A percentile compares a stretch with the other conserved stretches of the same genome.
phyloP scores from a whole-genome alignment of 1,139 yeast genomes.

The Pneumocystis canis region DNA sequence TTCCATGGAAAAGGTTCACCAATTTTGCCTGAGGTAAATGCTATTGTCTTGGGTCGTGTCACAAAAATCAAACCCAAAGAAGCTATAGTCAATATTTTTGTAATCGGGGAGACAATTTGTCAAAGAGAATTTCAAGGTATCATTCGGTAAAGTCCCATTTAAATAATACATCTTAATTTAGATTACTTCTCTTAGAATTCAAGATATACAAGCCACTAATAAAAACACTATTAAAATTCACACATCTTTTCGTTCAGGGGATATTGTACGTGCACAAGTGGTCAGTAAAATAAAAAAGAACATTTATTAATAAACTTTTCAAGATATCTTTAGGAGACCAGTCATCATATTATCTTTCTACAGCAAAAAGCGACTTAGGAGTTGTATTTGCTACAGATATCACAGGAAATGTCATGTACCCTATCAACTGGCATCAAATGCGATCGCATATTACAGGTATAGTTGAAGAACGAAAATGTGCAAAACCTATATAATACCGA shows the following conservation, averaged over 20 bases:
- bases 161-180: not conserved
- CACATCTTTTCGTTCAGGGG: conserved; percentile 81
- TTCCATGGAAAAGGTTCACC: conserved; percentile 1
- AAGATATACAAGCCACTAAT: conserved; percentile 82
- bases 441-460: conserved; percentile 59
- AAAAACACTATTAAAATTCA: conserved; percentile 71
- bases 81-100: conserved; percentile 69
- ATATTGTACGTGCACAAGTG: conserved; percentile 61
- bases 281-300: not conserved
- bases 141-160: conserved; percentile 27
- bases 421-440: conserved; percentile 95
- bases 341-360: conserved; percentile 69
- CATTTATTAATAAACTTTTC: conserved; percentile 22
- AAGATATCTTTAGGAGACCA: conserved; percentile 82
- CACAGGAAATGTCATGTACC: conserved; percentile 69
- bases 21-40: conserved; percentile 68
- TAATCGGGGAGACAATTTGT: conserved; percentile 41
- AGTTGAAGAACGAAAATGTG: conserved; percentile 74
- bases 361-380: conserved; percentile 84
- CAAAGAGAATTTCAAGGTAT: conserved; percentile 76
- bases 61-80: conserved; percentile 53
- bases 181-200: conserved; percentile 31
- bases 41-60: conserved; percentile 64
- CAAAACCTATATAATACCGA: conserved; percentile 45
- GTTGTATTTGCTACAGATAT: conserved; percentile 70